Conservation (phyloP, 2,329 filamentous ascomycete species). For the Colletotrichum nymphaeae region DNA sequence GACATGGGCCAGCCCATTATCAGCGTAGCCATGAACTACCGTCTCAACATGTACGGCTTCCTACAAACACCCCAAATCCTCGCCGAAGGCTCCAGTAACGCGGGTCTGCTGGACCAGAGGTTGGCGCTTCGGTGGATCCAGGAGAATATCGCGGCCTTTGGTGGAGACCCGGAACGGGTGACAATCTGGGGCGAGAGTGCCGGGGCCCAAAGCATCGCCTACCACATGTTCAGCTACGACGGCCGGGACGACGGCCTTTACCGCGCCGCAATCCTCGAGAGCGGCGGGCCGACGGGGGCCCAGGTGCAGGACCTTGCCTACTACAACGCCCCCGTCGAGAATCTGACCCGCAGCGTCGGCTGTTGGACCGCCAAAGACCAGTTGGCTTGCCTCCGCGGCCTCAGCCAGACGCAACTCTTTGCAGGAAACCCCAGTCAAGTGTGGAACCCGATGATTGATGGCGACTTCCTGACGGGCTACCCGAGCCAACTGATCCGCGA, state of each 20-base stretch:
- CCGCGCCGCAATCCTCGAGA: slow-evolving; percentile 64
- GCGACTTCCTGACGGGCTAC: slow-evolving; percentile 58
- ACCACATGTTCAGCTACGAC: slow-evolving; percentile 66
- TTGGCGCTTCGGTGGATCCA: slow-evolving; percentile 62
- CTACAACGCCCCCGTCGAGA: slow-evolving; percentile 48
- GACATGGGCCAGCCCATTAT: slow-evolving; percentile 64
- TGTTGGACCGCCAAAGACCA: slow-evolving; percentile 49
- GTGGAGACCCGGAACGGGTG: slow-evolving; percentile 58
- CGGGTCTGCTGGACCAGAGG: slow-evolving; percentile 62
- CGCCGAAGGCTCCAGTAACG: slow-evolving; percentile 56
- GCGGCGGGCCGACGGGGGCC: slow-evolving; percentile 52
- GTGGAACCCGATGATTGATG: slow-evolving; percentile 59
- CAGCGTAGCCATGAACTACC: slow-evolving; percentile 65
- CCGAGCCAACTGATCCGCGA: slow-evolving; percentile 56
- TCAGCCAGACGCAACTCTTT: slow-evolving; percentile 47
- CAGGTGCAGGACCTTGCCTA: slow-evolving; percentile 47
- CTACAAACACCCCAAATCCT: slow-evolving; percentile 57
- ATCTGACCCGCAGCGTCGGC: slow-evolving; percentile 47
- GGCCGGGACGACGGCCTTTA: slow-evolving; percentile 68
- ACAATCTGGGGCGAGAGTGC: slow-evolving; percentile 62
- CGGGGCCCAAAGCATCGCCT: slow-evolving; percentile 52
- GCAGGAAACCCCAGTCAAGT: slow-evolving; percentile 49
- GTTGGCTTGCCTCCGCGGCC: slow-evolving; percentile 49
- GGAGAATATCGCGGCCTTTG: slow-evolving; percentile 64
- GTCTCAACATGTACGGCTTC: slow-evolving; percentile 65